phyloP scores from a whole-genome alignment of 805 yeast genomes.

The Candida koratica region DNA sequence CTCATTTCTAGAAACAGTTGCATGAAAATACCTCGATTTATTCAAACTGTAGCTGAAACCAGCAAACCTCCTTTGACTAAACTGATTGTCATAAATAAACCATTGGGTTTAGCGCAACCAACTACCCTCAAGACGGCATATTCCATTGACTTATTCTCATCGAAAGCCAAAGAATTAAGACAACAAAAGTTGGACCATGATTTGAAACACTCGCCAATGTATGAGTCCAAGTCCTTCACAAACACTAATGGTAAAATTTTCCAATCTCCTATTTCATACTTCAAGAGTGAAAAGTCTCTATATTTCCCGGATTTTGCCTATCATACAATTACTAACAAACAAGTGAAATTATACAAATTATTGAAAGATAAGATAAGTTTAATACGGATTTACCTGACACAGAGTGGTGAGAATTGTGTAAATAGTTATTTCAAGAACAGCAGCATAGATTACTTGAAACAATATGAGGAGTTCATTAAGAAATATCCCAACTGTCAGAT shows the following conservation, averaged over 20 bases:
- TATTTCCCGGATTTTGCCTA: slow-evolving; percentile 81
- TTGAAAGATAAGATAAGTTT: slow-evolving; percentile 55
- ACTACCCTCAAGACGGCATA: slow-evolving; percentile 9
- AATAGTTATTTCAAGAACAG: slow-evolving; percentile 53
- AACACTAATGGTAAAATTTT: slow-evolving; percentile 84
- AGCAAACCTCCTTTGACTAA: slow-evolving; percentile 37
- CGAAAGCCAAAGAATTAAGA: slow-evolving; percentile 35
- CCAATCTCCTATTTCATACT: slow-evolving; percentile 74
- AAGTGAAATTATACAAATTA: slow-evolving; percentile 32
- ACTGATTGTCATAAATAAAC: slow-evolving; percentile 29
- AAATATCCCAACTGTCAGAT: slow-evolving; percentile 58
- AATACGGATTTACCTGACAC: slow-evolving; percentile 61
- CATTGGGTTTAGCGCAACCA: slow-evolving; percentile 37
- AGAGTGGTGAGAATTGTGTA: slow-evolving; percentile 67
- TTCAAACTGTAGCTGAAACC: slow-evolving; percentile 34
- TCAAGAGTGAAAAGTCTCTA: slow-evolving; percentile 64
- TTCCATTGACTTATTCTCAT: slow-evolving; percentile 29
- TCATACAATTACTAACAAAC: slow-evolving; percentile 42
- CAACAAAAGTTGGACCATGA: slow-evolving; percentile 40
- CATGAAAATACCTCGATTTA: slow-evolving; percentile 27
- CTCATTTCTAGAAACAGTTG: too few species aligned
- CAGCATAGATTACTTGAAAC: slow-evolving; percentile 38
- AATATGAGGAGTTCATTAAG: slow-evolving; percentile 35
- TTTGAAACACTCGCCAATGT: slow-evolving; percentile 41
- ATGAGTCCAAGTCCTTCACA: slow-evolving; percentile 45